Conservation (phyloP, 768 basidiomycete species). For the Russula vinacea region DNA sequence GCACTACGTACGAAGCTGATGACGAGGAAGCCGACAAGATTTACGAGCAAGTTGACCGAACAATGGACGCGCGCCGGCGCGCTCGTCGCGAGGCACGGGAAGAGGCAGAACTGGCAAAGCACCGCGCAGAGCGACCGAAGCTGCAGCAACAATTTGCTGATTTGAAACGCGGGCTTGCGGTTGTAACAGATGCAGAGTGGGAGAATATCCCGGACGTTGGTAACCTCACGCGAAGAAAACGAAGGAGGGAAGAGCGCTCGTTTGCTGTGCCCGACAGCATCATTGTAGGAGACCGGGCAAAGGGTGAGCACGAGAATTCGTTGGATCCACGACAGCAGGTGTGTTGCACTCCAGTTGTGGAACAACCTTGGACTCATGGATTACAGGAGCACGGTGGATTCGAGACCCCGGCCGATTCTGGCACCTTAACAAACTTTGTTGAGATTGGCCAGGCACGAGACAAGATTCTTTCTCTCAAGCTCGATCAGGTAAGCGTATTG, state of each 20-base stretch:
- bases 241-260: conserved; percentile 76
- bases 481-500: conserved; percentile 69
- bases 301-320: conserved; percentile 73
- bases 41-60: conserved; percentile 86
- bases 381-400: conserved; percentile 58
- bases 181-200: conserved; percentile 91
- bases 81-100: conserved; percentile 77
- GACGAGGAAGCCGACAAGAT: conserved; percentile 97
- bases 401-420: conserved; percentile 76
- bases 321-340: conserved; percentile 81
- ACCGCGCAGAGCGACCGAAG: conserved; percentile 86
- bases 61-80: conserved; percentile 84
- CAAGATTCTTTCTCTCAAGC: conserved; percentile 86
- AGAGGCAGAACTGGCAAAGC: conserved; percentile 66
- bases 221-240: conserved; percentile 89
- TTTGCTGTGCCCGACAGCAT: conserved; percentile 95
- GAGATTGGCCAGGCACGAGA: conserved; percentile 97
- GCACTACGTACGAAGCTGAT: conserved; percentile 93
- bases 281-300: conserved; percentile 76
- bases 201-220: conserved; percentile 93
- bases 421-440: conserved; percentile 86
- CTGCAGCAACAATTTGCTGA: conserved; percentile 96
- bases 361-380: conserved; percentile 16
- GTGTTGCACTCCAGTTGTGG: conserved; percentile 29
- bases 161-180: conserved; percentile 83